A percentile compares a stretch with the other conserved stretches of the same genome.
phyloP scores from a whole-genome alignment of 106 monocot genomes.

The Alisma plantagoaquatica region DNA sequence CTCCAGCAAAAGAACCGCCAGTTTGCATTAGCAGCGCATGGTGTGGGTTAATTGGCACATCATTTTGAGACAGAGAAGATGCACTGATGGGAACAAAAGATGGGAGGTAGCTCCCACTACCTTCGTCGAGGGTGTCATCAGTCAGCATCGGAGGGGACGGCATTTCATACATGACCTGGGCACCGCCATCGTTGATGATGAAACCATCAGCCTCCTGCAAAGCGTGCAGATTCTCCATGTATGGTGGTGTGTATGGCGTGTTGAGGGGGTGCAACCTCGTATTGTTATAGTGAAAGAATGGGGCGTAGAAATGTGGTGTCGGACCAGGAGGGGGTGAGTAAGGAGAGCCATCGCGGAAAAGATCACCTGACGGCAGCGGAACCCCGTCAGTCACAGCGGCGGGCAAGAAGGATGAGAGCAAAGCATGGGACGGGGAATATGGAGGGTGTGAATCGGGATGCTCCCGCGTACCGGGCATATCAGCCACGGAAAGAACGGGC shows the following conservation, averaged over 20 bases:
- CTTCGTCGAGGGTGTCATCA: conserved; percentile 1
- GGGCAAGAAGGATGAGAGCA: too few species aligned
- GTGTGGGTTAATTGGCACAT: conserved; percentile 15
- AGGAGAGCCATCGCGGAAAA: conserved; percentile 19
- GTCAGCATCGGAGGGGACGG: conserved; percentile 8
- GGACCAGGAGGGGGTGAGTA: conserved; percentile 9
- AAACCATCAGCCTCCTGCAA: conserved; percentile 12
- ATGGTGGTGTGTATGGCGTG: neutral
- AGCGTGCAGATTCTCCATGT: too few species aligned
- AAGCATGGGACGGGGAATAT: too few species aligned
- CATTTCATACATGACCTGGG: conserved; percentile 10
- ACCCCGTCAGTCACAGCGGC: neutral
- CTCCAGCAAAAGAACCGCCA: conserved; percentile 2
- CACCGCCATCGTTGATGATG: neutral
- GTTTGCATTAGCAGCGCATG: conserved; percentile 6
- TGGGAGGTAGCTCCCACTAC: conserved; percentile 2
- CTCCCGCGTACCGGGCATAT: conserved; percentile 10
- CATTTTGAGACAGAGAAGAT: neutral
- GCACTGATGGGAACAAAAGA: conserved; percentile 8
- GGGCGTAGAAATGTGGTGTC: neutral
- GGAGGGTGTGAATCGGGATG: conserved; percentile 6
- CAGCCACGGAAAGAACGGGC: conserved; percentile 9
- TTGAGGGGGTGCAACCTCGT: conserved; percentile 4
- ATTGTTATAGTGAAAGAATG: conserved; percentile 5
- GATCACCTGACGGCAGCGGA: conserved; percentile 12